Percentiles rank a stretch among this genome's conserved stretches.
Evolutionary conservation across 495 filamentous ascomycete species (phyloP).

Genomic region (Evernia prunastri): DNA sequence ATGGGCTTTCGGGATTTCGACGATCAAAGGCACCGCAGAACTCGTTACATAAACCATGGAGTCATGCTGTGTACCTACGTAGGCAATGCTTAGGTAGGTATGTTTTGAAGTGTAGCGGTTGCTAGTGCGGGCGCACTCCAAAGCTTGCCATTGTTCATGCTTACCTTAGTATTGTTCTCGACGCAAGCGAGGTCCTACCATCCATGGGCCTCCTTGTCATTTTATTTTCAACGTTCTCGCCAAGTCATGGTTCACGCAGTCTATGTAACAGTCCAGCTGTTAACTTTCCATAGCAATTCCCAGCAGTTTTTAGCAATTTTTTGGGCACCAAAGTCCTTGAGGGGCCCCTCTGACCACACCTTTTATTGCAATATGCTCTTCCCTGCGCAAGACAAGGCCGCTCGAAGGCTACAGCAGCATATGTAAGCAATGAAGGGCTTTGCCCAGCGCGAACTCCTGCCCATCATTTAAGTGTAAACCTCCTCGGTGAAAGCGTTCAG

Average conservation of each 20-base stretch:
- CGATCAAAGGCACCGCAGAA: background rate
- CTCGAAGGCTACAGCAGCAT: background rate
- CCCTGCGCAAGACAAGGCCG: background rate
- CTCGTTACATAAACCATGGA: no score
- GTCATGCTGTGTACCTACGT: no score
- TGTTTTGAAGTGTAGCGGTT: background rate
- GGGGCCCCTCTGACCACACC: no score
- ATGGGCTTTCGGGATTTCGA: background rate
- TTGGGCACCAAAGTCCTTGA: background rate
- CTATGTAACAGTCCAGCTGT: background rate
- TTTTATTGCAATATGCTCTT: no score
- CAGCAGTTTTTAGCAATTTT: no score
- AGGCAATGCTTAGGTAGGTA: no score
- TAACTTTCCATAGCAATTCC: background rate
- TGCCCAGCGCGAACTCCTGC: background rate
- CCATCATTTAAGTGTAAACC: constrained; percentile 60
- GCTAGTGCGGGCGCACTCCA: background rate
- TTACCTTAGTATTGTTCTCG: constrained; percentile 10
- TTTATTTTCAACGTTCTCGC: background rate
- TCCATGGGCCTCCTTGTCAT: background rate
- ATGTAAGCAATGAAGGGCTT: background rate
- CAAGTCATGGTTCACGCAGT: background rate
- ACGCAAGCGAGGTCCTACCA: background rate
- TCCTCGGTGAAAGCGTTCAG: constrained; percentile 78
- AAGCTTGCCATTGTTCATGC: background rate